Evolutionary conservation across 345 rosid species (phyloP), one percentile per base, ranked within the genome.

Genomic region (Aquilaria yunnanensis): DNA sequence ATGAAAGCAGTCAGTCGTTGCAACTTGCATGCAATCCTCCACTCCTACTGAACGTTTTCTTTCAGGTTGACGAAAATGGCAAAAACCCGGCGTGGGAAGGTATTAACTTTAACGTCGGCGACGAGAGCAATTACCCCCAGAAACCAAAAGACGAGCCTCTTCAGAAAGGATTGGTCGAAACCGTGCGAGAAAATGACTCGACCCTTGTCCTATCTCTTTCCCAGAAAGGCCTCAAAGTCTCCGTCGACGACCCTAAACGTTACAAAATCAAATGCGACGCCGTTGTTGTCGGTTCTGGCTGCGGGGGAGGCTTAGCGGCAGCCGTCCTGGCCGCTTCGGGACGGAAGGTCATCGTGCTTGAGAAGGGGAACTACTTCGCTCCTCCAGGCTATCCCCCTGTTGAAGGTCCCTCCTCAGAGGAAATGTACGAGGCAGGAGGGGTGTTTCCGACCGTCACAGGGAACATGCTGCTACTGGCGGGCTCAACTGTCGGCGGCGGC

Each of bases 251-350:
- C 51, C n/a, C 63, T 0, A 23, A 65, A 29, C 64, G 62, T 11
- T 71, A 57, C 66, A 82, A 32, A 60, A 75, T 90, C 70, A 80
- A 82, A 62, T 90, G 95, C 47, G 97, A 90, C 54, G 92, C 47
- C 13, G 81, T 84, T 0, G 67, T 90, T 9, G 73, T 90, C 14
- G 97, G 97, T n/a, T 87, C 95, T 6, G 97, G 97, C 32, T 83
- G 90, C 14, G 97, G 97, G 3, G 97, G 97, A 32, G 95, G 90
- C 6, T 92, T 90, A 3, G 92, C 95, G 0, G 95, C 92, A 11
- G 83, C 90, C 0, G 83, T 82, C 30, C 82, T 90, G 37, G 90
- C 90, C 5, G 70, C 74, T 51, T 72, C 83, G 1, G 97, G 95
- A 30, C 67, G 79, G 9, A 88, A 82, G 59, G 97, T 87, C 5